Base-by-base conservation (phyloP, 2,329 filamentous ascomycete genomes). In the Diplodia intermedia region DNA sequence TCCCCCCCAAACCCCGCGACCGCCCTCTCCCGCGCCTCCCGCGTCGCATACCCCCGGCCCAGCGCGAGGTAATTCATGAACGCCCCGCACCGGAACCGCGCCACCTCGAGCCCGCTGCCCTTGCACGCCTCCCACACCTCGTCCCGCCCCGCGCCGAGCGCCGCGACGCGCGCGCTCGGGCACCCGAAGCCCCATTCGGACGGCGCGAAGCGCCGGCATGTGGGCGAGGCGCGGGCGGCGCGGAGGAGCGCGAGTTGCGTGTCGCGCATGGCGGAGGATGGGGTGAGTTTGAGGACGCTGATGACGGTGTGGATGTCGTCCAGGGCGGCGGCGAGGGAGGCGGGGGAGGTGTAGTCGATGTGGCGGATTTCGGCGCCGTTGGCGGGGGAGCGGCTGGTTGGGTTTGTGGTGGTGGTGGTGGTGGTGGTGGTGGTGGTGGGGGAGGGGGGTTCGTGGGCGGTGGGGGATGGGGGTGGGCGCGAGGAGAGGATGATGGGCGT, bases 151-250 rank as follows among this genome's bases (percentile, higher is more conserved):
- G 23, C 23, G 23, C 23, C 23, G 1, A 23, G 23, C 23, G 23
- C 23, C 1, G 66, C 60, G 11, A 76, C 60, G 31, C 31, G 9
- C 8, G 72, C 73, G 40, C 11, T 53, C 14, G 78, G 23, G 31
- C 31, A 67, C 6, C 72, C 71, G 4, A 71, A 52, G n/a, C 79
- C 80, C 66, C 84, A 86, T 66, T 79, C 81, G 71, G 82, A 84
- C 2, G 85, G 85, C 36, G 87, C 79, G 70, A 86, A 87, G 53
- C 86, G 81, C 69, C 81, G 79, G 11, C 86, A 81, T 0, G 84
- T 83, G 3, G 81, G 82, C 5, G 9, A 9, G 56, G 77, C 77
- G 70, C 85, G 84, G 1, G 83, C 81, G 2, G 85, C 85, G 40
- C 79, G 80, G 38, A 80, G 79, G 1, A 87, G 77, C 1, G 78